phyloP scores from a whole-genome alignment of 129 eudicot species.

The Saussurea involucrata region DNA sequence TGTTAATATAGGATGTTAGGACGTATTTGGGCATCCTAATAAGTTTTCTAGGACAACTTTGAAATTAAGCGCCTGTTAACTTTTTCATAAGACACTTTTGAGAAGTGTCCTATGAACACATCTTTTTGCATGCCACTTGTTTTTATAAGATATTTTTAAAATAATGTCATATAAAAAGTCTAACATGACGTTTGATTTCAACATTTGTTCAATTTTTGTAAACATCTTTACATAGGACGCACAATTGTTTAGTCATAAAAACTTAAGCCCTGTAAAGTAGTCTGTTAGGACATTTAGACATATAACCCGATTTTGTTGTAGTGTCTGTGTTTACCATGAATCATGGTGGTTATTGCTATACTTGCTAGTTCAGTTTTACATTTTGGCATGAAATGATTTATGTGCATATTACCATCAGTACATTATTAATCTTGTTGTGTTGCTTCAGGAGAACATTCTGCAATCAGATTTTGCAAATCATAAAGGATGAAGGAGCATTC shows the following conservation, averaged over 20 bases:
- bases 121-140: background rate
- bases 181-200: background rate
- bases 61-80: background rate
- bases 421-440: background rate
- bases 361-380: background rate
- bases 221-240: background rate
- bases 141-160: background rate
- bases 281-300: background rate
- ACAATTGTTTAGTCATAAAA: background rate
- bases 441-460: conserved; percentile 58
- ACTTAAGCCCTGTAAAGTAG: background rate
- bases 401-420: background rate
- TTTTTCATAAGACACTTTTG: background rate
- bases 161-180: background rate
- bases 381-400: background rate
- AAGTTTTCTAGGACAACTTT: background rate
- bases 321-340: background rate
- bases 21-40: background rate
- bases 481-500: conserved; percentile 78
- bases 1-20: background rate
- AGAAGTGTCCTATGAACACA: background rate
- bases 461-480: conserved; percentile 64
- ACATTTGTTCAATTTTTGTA: background rate
- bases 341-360: background rate
- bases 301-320: background rate